Evolutionary conservation across 2,329 filamentous ascomycete species (phyloP).

Genomic region (Salinomyces thailandicus): DNA sequence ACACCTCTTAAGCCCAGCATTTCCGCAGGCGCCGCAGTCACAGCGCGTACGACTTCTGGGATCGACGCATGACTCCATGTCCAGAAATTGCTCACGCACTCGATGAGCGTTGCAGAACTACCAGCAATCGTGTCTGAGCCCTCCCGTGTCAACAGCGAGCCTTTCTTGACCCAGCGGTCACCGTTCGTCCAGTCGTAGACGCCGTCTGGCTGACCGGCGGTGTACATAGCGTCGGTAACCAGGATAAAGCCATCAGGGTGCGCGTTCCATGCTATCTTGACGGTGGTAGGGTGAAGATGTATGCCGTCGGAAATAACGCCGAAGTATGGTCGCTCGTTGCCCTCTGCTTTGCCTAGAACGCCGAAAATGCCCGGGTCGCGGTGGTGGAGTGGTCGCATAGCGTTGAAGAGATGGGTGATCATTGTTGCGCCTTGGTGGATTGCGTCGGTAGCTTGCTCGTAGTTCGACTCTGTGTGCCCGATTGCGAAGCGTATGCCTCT

Average conservation of each 20-base stretch:
- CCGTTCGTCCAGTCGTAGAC: slow-evolving; percentile 77
- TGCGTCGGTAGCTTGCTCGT: slow-evolving; percentile 65
- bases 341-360: slow-evolving; percentile 53
- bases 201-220: slow-evolving; percentile 75
- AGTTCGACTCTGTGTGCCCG: slow-evolving; percentile 79
- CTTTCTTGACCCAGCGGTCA: slow-evolving; percentile 57
- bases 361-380: slow-evolving; percentile 87
- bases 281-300: slow-evolving; percentile 75
- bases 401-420: slow-evolving; percentile 92
- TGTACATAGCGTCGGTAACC: slow-evolving; percentile 85
- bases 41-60: slow-evolving; percentile 58
- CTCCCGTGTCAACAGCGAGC: slow-evolving; percentile 62
- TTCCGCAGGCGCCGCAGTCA: slow-evolving; percentile 64
- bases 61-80: slow-evolving; percentile 60
- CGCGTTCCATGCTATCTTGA: slow-evolving; percentile 81
- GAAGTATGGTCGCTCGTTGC: slow-evolving; percentile 58
- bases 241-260: slow-evolving; percentile 78
- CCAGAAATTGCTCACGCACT: slow-evolving; percentile 74
- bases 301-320: slow-evolving; percentile 86
- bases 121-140: slow-evolving; percentile 68
- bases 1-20: slow-evolving; percentile 59
- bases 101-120: slow-evolving; percentile 47
- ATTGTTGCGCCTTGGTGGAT: slow-evolving; percentile 69
- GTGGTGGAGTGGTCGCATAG: slow-evolving; percentile 83
- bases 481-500: slow-evolving; percentile 67